Base-by-base conservation (phyloP, 352 stramenopile species). In the Aphanomyces stellatus region DNA sequence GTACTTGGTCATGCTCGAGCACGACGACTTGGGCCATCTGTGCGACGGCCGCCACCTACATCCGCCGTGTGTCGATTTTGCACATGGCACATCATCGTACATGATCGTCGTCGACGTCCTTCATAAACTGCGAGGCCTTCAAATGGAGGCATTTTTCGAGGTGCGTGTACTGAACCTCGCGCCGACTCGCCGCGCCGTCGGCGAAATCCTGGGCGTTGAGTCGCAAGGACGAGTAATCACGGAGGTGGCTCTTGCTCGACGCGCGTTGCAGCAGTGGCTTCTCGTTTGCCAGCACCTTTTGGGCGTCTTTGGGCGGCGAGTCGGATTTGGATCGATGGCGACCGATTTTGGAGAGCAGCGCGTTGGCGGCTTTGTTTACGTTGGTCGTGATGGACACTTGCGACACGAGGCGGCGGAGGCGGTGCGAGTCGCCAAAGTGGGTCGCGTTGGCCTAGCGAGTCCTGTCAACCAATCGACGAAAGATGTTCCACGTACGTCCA, bases 101-200 rank as follows among this genome's bases (percentile, higher is more conserved):
- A 62, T 92, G 91, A 41, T 92, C 86, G 55, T 92, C 86, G 53
- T 90, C 82, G 0, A 94, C 71, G 43, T 91, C 87, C 69, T 79
- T 77, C 86, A 94, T 88, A 22, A 94, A 73, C 53, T 88, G 76
- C 15, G 86, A 92, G 11, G 81, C 83, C 63, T 92, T 94, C 51
- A 94, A 71, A 40, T 90, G 82, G 51, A 94, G 88, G 2, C 81
- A 91, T 69, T 94, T 94, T 55, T 92, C 86, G 62, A 94, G 90
- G 6, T 76, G 89, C 42, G 84, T 88, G 63, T 84, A 91, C 41
- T 89, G 77, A 0, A 74, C 70, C 7, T 72, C 76, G n/a, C 88
- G 79, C 0, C 75, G 70, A 68, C 33, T 61, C 72, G 65, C 25
- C 72, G 74, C 1, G n/a, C n/a, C n/a, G n/a, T n/a, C n/a, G 64